Base-by-base conservation (phyloP, 805 yeast species). In the Suhomyces vadensis region DNA sequence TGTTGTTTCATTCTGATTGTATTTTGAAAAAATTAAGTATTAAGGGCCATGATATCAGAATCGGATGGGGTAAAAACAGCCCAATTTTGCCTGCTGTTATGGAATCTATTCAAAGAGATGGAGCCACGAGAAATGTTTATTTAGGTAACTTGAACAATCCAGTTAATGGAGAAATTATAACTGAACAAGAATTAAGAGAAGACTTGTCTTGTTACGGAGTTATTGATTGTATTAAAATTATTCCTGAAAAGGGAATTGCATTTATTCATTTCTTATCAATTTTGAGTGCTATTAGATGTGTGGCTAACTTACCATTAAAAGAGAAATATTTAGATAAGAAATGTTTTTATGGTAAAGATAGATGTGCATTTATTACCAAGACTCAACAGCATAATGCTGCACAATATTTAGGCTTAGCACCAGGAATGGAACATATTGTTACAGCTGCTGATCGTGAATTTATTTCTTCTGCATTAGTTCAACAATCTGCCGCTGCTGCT, bases 311-410 rank as follows among this genome's bases (percentile, higher is more conserved):
- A 44, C 87, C 92, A 1, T 69, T 78, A 24, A 66, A 73, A 38
- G 82, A 82, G 29, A 82, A 82, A 56, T 92, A 90, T 72, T 71
- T 77, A 45, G 85, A 82, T 51, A 81, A 85, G 46, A 88, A 87
- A 63, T 85, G 95, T 33, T 87, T 81, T 56, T 91, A 88, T 59
- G 98, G 97, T 48, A 91, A 90, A 63, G 98, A 92, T 65, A 77
- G 98, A 65, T 87, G 94, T 71, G 96, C 97, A 2, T 89, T 89
- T 57, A 87, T 92, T 36, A 89, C 97, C 20, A 89, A 88, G 63
- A 87, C 97, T 13, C 97, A 94, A 66, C 96, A 90, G 67, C 97
- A 91, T 61, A 90, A 92, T 61, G 98, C 97, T 14, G 96, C 97
- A 3, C 96, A 91, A 63, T 92, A 89, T 61, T 69, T 92, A 43